These are phyloP conservation scores for Chrysoporthe austroafricana DNA, from an alignment of 2,329 filamentous ascomycete genomes.

Conservation along the genomic window DNA sequence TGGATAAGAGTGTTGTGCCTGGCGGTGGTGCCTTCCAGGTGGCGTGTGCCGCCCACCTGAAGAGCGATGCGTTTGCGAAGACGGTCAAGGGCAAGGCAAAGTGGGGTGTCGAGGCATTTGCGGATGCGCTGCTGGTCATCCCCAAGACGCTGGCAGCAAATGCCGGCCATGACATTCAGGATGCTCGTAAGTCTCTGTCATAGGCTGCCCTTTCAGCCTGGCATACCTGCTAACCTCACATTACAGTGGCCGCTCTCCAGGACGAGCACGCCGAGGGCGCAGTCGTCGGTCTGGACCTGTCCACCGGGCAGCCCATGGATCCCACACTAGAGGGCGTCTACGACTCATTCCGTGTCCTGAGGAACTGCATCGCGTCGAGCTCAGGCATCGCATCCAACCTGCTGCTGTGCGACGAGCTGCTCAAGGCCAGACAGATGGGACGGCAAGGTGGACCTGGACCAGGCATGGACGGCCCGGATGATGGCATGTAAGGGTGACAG, in stretches of 20 bases:
- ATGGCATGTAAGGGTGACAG: conserved; percentile 32
- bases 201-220: not conserved
- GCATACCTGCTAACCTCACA: conserved; percentile 23
- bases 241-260: conserved; percentile 77
- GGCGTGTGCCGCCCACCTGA: conserved; percentile 84
- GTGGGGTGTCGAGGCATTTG: conserved; percentile 92
- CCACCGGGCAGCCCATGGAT: conserved; percentile 92
- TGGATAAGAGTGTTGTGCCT: conserved; percentile 94
- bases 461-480: conserved; percentile 65
- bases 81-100: conserved; percentile 97
- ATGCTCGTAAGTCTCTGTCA: conserved; percentile 70
- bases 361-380: conserved; percentile 92
- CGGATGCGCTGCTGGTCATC: conserved; percentile 91
- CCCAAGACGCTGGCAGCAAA: conserved; percentile 97
- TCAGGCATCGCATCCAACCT: conserved; percentile 95
- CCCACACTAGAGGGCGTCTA: conserved; percentile 90
- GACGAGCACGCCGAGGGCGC: conserved; percentile 86
- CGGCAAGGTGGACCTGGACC: conserved; percentile 64
- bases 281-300: conserved; percentile 82
- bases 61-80: conserved; percentile 83
- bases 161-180: conserved; percentile 94
- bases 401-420: conserved; percentile 91
- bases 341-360: conserved; percentile 92
- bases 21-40: conserved; percentile 96
- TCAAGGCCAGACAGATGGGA: conserved; percentile 97